Conservation (phyloP, 805 yeast species). For the Suhomyces emberorum region DNA sequence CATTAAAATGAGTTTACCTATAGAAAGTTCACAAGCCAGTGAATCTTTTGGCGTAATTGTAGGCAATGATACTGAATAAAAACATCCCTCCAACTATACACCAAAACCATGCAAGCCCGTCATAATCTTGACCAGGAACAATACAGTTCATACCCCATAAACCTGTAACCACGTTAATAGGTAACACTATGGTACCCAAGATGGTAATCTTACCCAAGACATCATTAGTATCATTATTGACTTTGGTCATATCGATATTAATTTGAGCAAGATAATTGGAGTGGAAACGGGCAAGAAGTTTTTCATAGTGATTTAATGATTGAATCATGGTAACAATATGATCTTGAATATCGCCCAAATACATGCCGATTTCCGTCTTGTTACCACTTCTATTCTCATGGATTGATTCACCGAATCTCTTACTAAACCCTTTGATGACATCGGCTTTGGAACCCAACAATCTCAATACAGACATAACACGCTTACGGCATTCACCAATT, state of each 20-base stretch:
- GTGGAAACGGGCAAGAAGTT: constrained; percentile 89
- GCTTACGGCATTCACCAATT: constrained; percentile 91
- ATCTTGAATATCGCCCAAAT: constrained; percentile 95
- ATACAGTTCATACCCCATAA: constrained; percentile 98
- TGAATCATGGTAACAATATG: constrained; percentile 98
- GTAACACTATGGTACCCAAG: constrained; percentile 91
- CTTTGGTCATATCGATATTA: constrained; percentile 96
- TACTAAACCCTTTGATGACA: constrained; percentile 94
- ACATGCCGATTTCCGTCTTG: constrained; percentile 77
- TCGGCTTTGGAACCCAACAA: constrained; percentile 91
- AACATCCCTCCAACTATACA: constrained; percentile 34
- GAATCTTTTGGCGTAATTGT: constrained; percentile 38
- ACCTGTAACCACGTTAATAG: constrained; percentile 93
- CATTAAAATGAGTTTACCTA: too few relatives aligned
- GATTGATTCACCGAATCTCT: constrained; percentile 72
- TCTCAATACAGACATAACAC: constrained; percentile 87
- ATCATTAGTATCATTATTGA: constrained; percentile 95
- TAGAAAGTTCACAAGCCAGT: constrained; percentile 31
- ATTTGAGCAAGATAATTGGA: constrained; percentile 95
- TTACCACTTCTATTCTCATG: constrained; percentile 6
- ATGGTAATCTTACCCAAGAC: constrained; percentile 91
- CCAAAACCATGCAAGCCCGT: constrained; percentile 41
- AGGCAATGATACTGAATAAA: constrained; percentile 35
- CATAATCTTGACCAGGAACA: constrained; percentile 82
- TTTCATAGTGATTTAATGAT: constrained; percentile 90